A percentile compares a stretch with the other conserved stretches of the same genome.
Evolutionary conservation across 176 grass and related monocot species (phyloP).

Genomic region (Alloteropsis semialata): DNA sequence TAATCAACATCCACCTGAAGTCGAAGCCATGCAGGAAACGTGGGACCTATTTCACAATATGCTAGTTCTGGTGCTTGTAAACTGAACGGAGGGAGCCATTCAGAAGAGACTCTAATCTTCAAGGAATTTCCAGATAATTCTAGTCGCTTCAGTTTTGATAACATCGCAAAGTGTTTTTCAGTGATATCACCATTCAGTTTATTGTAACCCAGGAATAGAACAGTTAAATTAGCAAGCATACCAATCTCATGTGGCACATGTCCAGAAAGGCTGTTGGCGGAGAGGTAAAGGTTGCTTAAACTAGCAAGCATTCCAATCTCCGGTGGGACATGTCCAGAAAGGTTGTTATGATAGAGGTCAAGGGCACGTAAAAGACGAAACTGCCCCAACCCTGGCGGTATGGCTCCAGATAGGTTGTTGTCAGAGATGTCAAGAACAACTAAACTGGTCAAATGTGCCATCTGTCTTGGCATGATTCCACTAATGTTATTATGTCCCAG

Average conservation of each 20-base stretch:
- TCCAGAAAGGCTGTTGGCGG: neutral
- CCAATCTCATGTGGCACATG: neutral
- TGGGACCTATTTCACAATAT: neutral
- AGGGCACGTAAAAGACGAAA: too few species aligned
- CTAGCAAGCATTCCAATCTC: too few species aligned
- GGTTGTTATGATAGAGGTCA: too few species aligned
- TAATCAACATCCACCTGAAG: neutral
- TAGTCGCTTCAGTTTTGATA: neutral
- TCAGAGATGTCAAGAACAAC: neutral
- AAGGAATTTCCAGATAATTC: neutral
- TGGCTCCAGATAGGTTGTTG: neutral
- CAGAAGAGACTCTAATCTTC: neutral
- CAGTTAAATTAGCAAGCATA: neutral
- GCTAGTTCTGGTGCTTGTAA: fast-evolving
- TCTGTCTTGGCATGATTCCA: conserved; percentile 10
- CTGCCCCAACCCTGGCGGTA: neutral
- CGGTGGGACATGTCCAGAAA: too few species aligned
- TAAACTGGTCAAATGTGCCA: neutral
- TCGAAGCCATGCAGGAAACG: conserved; percentile 16
- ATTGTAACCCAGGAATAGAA: neutral
- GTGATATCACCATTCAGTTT: neutral
- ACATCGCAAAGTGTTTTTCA: neutral
- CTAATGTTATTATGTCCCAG: neutral
- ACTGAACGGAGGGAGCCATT: neutral
- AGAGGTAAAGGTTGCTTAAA: neutral